Percentiles rank a stretch among this genome's conserved stretches.
phyloP scores from a whole-genome alignment of 1,284 basidiomycete species.

The Pyrrhoderma lamaoense region DNA sequence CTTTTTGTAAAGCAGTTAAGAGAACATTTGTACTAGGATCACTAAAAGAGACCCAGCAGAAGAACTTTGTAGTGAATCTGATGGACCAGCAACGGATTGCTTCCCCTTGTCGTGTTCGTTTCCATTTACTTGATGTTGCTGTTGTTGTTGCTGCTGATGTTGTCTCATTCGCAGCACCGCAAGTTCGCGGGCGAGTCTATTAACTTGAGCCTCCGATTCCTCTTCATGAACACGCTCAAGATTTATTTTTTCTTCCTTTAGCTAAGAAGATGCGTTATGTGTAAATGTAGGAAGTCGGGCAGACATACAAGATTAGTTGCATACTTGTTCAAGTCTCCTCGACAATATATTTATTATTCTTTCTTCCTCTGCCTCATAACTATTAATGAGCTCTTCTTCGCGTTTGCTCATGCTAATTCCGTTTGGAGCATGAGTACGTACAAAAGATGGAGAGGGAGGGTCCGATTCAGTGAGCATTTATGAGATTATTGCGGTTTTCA shows the following conservation, averaged over 20 bases:
- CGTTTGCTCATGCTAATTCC: conserved; percentile 30
- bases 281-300: neutral
- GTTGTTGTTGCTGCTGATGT: conserved; percentile 26
- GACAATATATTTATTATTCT: conserved; percentile 62
- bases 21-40: conserved; percentile 54
- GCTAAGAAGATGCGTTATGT: conserved; percentile 34
- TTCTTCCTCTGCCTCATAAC: conserved; percentile 82
- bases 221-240: conserved; percentile 74
- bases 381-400: conserved; percentile 73
- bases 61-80: conserved; percentile 17
- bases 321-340: conserved; percentile 13
- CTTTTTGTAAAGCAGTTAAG: conserved; percentile 63
- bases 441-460: conserved; percentile 1
- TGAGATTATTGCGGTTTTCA: too few relatives aligned
- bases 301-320: conserved; percentile 5
- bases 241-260: conserved; percentile 76
- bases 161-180: conserved; percentile 55
- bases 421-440: conserved; percentile 26
- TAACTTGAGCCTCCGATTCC: conserved; percentile 73
- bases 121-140: conserved; percentile 22
- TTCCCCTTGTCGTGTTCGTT: conserved; percentile 21
- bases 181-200: conserved; percentile 62
- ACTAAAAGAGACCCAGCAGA: conserved; percentile 24
- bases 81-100: conserved; percentile 20
- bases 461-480: neutral